Evolutionary conservation across 495 filamentous ascomycete species (phyloP).

Genomic region (Trichoderma reesei): DNA sequence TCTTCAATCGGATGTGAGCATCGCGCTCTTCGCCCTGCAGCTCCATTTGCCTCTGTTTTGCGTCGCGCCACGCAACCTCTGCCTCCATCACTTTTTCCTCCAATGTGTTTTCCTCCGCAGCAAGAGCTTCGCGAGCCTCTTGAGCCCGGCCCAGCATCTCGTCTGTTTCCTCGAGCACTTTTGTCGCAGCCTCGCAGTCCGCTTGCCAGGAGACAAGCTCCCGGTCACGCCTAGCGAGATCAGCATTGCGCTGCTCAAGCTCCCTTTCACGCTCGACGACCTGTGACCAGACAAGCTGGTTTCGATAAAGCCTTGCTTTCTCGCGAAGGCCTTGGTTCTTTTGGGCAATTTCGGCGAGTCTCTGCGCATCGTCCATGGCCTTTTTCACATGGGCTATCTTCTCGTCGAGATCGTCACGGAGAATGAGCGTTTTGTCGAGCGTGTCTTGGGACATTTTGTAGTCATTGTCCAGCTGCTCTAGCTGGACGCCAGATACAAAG

Average conservation of each 20-base stretch:
- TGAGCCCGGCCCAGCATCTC: slow-evolving; percentile 21
- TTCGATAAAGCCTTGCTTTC: slow-evolving; percentile 38
- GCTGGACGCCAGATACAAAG: slow-evolving; percentile 89
- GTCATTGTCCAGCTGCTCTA: slow-evolving; percentile 85
- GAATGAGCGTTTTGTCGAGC: slow-evolving; percentile 36
- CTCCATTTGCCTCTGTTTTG: slow-evolving; percentile 20
- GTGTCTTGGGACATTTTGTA: slow-evolving; percentile 62
- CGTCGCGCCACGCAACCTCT: slow-evolving; percentile 26
- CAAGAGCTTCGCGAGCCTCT: slow-evolving; percentile 16
- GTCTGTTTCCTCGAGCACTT: slow-evolving; percentile 20
- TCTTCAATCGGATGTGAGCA: slow-evolving; percentile 30
- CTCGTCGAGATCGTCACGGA: slow-evolving; percentile 55
- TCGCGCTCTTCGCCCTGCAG: slow-evolving; percentile 39
- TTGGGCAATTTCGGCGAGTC: slow-evolving; percentile 44
- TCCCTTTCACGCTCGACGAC: slow-evolving; percentile 39
- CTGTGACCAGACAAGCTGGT: slow-evolving; percentile 65
- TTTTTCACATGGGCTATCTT: slow-evolving; percentile 26
- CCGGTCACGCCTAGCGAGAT: slow-evolving; percentile 24
- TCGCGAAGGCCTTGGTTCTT: slow-evolving; percentile 46
- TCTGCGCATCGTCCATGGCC: slow-evolving; percentile 30
- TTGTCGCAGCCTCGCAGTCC: slow-evolving; percentile 20
- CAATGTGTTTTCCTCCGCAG: slow-evolving; percentile 29
- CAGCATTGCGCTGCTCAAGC: slow-evolving; percentile 20
- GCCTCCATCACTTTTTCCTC: slow-evolving; percentile 27
- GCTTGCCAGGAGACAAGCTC: slow-evolving; percentile 20